phyloP scores from a whole-genome alignment of 768 basidiomycete genomes.

The Exidia glandulosa region DNA sequence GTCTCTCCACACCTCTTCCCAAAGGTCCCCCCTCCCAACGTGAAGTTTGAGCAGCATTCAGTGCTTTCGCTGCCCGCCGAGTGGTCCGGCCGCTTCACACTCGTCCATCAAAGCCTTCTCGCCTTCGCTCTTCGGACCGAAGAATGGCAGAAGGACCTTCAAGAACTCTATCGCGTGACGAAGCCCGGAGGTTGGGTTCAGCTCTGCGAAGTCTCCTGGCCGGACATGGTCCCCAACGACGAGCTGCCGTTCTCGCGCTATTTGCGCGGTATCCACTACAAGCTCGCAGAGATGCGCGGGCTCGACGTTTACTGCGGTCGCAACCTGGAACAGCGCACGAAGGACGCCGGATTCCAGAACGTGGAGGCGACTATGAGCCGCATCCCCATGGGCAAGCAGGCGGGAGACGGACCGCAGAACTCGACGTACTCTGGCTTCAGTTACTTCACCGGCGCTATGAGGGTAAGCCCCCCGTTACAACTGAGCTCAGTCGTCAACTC shows the following conservation, averaged over 20 bases:
- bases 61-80: constrained; percentile 17
- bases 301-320: not conserved
- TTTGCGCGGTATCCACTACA: not conserved
- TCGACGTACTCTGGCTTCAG: not conserved
- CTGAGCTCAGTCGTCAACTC: not conserved
- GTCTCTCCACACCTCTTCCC: constrained; percentile 10
- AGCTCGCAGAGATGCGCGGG: not conserved
- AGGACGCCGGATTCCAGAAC: not conserved
- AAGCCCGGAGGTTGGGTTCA: constrained; percentile 23
- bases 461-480: not conserved
- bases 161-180: constrained; percentile 22
- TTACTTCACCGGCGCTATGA: not conserved
- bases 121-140: constrained; percentile 16
- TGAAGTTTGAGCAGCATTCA: constrained; percentile 10
- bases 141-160: constrained; percentile 17
- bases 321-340: not conserved
- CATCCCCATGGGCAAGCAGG: not conserved
- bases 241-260: not conserved
- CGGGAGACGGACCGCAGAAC: not conserved
- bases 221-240: not conserved
- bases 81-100: constrained; percentile 20
- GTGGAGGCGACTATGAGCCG: not conserved
- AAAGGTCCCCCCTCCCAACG: constrained; percentile 1
- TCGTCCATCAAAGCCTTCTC: constrained; percentile 24
- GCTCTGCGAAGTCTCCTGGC: constrained; percentile 14